phyloP scores from a whole-genome alignment of 768 basidiomycete genomes.

The Cystofilobasidium macerans region DNA sequence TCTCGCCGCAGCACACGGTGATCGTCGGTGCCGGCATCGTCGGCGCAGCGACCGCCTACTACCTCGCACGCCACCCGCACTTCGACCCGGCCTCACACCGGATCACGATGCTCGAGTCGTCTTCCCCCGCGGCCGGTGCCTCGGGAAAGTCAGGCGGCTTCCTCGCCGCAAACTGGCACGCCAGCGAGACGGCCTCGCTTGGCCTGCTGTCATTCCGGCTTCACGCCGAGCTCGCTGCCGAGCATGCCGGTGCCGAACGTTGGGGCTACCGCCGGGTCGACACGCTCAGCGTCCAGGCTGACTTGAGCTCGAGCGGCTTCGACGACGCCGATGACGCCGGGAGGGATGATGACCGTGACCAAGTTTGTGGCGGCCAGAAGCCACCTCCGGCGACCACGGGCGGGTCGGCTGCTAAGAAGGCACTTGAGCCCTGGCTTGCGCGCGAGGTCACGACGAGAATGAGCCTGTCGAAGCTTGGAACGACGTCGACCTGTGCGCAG shows the following conservation, averaged over 20 bases:
- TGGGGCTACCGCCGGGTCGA: conserved; percentile 52
- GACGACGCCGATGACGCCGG: background rate
- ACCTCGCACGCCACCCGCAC: conserved; percentile 48
- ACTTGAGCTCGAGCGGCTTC: background rate
- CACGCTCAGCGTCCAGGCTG: conserved; percentile 29
- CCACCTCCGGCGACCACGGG: conserved; percentile 22
- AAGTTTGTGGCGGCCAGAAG: too few species aligned
- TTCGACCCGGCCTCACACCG: conserved; percentile 15
- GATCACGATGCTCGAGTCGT: conserved; percentile 30
- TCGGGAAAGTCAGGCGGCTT: conserved; percentile 72
- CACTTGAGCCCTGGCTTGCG: conserved; percentile 33
- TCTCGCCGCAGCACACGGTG: background rate
- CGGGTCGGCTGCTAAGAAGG: conserved; percentile 32
- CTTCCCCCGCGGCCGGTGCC: conserved; percentile 39
- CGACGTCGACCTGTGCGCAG: conserved; percentile 34
- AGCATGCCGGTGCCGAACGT: conserved; percentile 13
- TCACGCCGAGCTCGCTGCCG: conserved; percentile 12
- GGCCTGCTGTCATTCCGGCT: conserved; percentile 21
- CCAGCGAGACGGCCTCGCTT: conserved; percentile 6
- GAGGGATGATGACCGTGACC: too few species aligned
- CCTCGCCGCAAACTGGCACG: conserved; percentile 42
- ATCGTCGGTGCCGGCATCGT: conserved; percentile 20
- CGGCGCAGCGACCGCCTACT: conserved; percentile 22
- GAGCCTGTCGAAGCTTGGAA: conserved; percentile 30
- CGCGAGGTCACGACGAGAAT: conserved; percentile 31